Base-by-base conservation (phyloP, 306 rosid genomes). In the Quercus variabilis region DNA sequence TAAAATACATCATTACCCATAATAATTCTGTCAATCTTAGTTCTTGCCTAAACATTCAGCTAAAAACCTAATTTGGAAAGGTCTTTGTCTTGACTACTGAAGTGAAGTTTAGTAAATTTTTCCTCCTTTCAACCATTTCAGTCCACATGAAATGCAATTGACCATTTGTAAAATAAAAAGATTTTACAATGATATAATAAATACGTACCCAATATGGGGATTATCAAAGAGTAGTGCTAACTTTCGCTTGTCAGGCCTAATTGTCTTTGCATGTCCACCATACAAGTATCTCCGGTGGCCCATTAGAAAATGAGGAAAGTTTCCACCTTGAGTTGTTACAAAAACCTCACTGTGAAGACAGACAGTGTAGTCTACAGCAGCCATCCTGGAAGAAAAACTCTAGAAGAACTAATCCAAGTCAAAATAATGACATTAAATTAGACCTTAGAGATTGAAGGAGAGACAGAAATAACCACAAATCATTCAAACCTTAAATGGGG, bases 361-460 rank as follows among this genome's bases (percentile, higher is more conserved):
- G 83, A 95, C 99, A 30, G 97, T 93, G 86, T 95, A 95, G 84
- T 95, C 99, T 82, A 93, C 86, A 59, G 99, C 97, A 83, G 99
- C 99, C 99, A 95, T 95, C 92, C 99, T 89, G 86, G 99, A 95
- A 79, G 99, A 95, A 89, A 76, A 95, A 79, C 84, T 91, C 99
- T 95, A 85, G 84, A 70, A 86, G 28, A 75, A 75, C 80, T 33
- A 90, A 78, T 84, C 74, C 8, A 23, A 73, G 89, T 90, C 81
- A 91, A 86, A 83, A 87, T 65, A 83, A 71, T 38, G 56, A 69
- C 76, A 57, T 33, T 11, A 35, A 56, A 82, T 56, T 71, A 74
- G 20, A 77, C 71, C 49, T 12, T 38, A 56, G 73, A 83, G 64
- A 71, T n/a, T 14, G 55, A 41, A 62, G 46, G 65, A 64, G 63